Conservation (phyloP, 2,329 filamentous ascomycete species). For the Botryosphaeria agaves region DNA sequence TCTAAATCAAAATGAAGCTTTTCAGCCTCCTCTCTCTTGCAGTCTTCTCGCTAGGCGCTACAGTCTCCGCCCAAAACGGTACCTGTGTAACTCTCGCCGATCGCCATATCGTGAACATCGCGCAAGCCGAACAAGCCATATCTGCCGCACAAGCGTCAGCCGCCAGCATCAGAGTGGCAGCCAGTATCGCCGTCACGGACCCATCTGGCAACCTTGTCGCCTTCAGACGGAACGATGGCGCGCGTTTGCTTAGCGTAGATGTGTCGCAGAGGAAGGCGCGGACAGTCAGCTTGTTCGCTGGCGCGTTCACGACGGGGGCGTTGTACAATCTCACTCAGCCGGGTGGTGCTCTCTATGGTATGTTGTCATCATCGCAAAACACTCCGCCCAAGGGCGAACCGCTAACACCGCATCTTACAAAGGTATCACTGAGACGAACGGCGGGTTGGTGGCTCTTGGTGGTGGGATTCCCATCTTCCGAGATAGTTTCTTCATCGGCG, state of each 20-base stretch:
- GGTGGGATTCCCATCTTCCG: constrained; percentile 10
- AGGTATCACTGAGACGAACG: constrained; percentile 11
- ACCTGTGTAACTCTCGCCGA: constrained; percentile 1
- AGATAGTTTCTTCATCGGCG: constrained; percentile 10
- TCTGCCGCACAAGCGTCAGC: not conserved
- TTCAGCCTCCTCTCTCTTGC: not conserved
- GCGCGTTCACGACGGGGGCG: constrained; percentile 9
- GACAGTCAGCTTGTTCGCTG: constrained; percentile 11
- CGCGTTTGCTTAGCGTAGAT: constrained; percentile 10
- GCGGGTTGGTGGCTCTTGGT: constrained; percentile 12
- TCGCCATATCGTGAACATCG: constrained; percentile 10
- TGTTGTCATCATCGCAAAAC: constrained; percentile 2
- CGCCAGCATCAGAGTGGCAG: constrained; percentile 6
- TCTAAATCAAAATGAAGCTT: not conserved
- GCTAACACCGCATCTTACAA: too few species aligned
- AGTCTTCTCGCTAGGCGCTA: not conserved
- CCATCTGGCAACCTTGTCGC: constrained; percentile 11
- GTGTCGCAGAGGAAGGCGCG: constrained; percentile 13
- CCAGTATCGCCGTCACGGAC: constrained; percentile 13
- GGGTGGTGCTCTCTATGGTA: constrained; percentile 2
- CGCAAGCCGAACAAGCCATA: constrained; percentile 7
- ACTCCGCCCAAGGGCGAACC: too few species aligned
- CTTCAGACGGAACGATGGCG: constrained; percentile 13
- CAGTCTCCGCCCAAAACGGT: not conserved
- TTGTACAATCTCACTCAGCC: constrained; percentile 10